Percentiles rank a stretch among this genome's conserved stretches.
These are phyloP conservation scores for Dichotomopilus funicola DNA, from an alignment of 2,329 filamentous ascomycete species.

Conservation along the genomic window DNA sequence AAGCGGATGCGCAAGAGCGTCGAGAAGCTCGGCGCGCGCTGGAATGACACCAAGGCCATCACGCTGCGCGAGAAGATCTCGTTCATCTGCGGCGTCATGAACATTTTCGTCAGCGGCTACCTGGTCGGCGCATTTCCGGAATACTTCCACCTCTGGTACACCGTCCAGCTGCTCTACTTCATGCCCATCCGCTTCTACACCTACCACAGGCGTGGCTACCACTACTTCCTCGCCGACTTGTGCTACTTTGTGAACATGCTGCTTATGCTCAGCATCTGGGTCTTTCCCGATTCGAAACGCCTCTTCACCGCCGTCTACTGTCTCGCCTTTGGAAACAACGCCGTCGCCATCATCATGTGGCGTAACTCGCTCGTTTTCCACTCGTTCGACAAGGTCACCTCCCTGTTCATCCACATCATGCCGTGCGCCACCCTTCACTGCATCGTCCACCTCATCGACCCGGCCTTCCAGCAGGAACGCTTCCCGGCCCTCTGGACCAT, in stretches of 20 bases:
- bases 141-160: conserved; percentile 91
- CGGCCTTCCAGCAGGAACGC: conserved; percentile 56
- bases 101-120: conserved; percentile 95
- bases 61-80: conserved; percentile 89
- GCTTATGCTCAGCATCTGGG: conserved; percentile 75
- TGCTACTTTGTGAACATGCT: conserved; percentile 98
- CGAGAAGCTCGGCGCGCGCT: conserved; percentile 76
- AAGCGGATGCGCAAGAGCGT: conserved; percentile 81
- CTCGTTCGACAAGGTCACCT: conserved; percentile 95
- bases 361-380: conserved; percentile 97
- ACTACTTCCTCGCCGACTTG: conserved; percentile 94
- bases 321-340: conserved; percentile 92
- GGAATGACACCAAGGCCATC: conserved; percentile 85
- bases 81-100: conserved; percentile 93
- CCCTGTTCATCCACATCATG: conserved; percentile 99
- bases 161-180: conserved; percentile 79
- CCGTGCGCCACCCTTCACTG: conserved; percentile 90
- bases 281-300: conserved; percentile 82
- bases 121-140: conserved; percentile 80
- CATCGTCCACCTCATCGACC: conserved; percentile 72
- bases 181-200: conserved; percentile 93
- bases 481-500: conserved; percentile 86
- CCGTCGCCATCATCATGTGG: conserved; percentile 98
- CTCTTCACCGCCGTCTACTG: conserved; percentile 91
- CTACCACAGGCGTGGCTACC: conserved; percentile 85